These are phyloP conservation scores for Daldinia sp. DNA, from an alignment of 2,329 filamentous ascomycete genomes.

Conservation along the genomic window DNA sequence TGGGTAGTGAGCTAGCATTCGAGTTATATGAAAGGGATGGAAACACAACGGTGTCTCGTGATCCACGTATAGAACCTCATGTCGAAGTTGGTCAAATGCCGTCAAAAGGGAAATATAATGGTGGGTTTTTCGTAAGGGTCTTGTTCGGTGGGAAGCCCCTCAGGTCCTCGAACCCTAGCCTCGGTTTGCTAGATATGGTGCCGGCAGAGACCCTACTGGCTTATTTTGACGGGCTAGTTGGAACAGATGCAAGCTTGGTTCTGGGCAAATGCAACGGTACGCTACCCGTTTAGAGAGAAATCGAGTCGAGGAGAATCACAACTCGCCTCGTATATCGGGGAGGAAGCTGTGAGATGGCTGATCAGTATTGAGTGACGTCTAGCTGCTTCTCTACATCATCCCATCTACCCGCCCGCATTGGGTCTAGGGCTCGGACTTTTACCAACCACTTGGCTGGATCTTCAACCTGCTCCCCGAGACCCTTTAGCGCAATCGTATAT, in stretches of 20 bases:
- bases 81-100: slow-evolving; percentile 25
- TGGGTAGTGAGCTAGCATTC: slow-evolving; percentile 83
- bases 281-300: slow-evolving; percentile 28
- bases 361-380: slow-evolving; percentile 27
- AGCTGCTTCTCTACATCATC: slow-evolving; percentile 70
- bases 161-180: slow-evolving; percentile 73
- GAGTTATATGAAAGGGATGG: slow-evolving; percentile 68
- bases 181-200: slow-evolving; percentile 79
- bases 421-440: slow-evolving; percentile 77
- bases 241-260: slow-evolving; percentile 61
- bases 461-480: slow-evolving; percentile 60
- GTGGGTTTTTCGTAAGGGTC: slow-evolving; percentile 70
- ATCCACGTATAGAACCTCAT: neutral
- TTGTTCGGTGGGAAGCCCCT: slow-evolving; percentile 78
- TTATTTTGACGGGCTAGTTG: slow-evolving; percentile 80
- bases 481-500: slow-evolving; percentile 72
- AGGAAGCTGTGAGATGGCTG: slow-evolving; percentile 39
- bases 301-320: neutral
- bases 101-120: slow-evolving; percentile 12
- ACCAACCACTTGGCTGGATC: slow-evolving; percentile 70
- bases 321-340: slow-evolving; percentile 2
- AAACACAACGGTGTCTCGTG: slow-evolving; percentile 21
- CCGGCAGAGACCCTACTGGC: slow-evolving; percentile 71
- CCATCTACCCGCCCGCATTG: slow-evolving; percentile 81
- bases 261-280: slow-evolving; percentile 52